Evolutionary conservation across 352 stramenopile species (phyloP), one percentile per base, ranked within the genome.

Genomic region (Peronospora destructor): DNA sequence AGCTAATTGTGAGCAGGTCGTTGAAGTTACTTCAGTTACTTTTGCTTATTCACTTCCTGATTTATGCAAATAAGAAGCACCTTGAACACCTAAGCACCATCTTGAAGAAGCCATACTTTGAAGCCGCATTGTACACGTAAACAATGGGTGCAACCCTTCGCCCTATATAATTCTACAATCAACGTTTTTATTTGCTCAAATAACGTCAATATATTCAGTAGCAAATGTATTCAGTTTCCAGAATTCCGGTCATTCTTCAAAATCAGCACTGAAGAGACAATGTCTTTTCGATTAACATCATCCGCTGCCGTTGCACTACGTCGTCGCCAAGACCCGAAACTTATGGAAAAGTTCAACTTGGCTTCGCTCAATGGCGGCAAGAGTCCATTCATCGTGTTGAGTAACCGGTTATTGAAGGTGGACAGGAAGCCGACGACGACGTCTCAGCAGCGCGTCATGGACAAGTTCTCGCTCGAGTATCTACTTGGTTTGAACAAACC

Each of bases 391-490:
- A 41, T 79, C 19, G 73, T 84, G 34, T 66, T 66, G 45, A 87
- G 73, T 49, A 60, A 85, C 48, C 57, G 58, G 46, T 55, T 87
- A 43, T 53, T 84, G 9, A 73, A 77, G 25, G 39, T 65, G 9
- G 50, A 35, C 38, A 66, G 53, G 50, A 63, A 59, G 47, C 38
- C 53, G 29, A 59, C 58, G 39, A 32, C 32, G 16, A 49, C 53
- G 13, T 53, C 59, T 6, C 53, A 71, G 41, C 54, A 71, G 16
- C 44, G 69, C 25, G 62, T 83, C 35, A 68, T 70, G 29, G 69
- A 82, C 44, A 61, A 84, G 32, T 86, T 86, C 56, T 88, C 77
- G 32, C 66, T 86, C 32, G 61, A 77, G 45, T 85, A 88, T 49
- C 63, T 88, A 32, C 61, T 79, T 9, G 70, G 70, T 11, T 4